phyloP scores from a whole-genome alignment of 2,329 filamentous ascomycete genomes.

The Colletotrichum sp. region DNA sequence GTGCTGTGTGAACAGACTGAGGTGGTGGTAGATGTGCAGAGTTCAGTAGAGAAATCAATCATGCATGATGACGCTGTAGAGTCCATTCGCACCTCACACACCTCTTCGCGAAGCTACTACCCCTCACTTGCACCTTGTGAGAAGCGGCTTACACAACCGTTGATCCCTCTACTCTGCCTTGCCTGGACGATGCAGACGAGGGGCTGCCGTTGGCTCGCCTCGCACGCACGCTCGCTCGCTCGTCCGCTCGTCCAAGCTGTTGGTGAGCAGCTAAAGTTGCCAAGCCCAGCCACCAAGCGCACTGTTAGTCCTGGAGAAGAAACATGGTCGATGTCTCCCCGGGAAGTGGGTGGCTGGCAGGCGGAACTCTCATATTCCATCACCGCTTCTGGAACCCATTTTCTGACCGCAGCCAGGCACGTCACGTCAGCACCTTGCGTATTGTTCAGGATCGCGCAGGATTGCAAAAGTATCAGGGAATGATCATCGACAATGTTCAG shows the following conservation, averaged over 20 bases:
- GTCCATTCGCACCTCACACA: not conserved
- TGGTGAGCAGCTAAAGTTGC: not conserved
- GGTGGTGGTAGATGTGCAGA: not conserved
- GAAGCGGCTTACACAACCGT: not conserved
- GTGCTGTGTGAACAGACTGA: not conserved
- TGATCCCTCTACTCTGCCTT: not conserved
- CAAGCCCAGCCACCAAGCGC: not conserved
- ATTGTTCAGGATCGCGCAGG: not conserved
- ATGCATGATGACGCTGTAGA: slow-evolving; percentile 1
- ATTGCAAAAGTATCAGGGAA: not conserved
- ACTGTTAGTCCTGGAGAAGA: not conserved
- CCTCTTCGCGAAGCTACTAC: not conserved
- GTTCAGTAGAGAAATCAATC: not conserved
- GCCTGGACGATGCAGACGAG: not conserved
- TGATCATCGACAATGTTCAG: not conserved
- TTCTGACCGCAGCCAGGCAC: not conserved
- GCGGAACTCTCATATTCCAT: not conserved
- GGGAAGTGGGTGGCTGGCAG: not conserved
- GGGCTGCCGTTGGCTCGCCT: not conserved
- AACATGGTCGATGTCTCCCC: not conserved
- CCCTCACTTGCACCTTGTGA: not conserved
- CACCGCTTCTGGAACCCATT: not conserved
- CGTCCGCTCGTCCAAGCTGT: not conserved
- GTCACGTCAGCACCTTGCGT: not conserved
- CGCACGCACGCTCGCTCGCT: not conserved